Conservation (phyloP, 2,329 filamentous ascomycete genomes). For the Cordyceps pruinosa region DNA sequence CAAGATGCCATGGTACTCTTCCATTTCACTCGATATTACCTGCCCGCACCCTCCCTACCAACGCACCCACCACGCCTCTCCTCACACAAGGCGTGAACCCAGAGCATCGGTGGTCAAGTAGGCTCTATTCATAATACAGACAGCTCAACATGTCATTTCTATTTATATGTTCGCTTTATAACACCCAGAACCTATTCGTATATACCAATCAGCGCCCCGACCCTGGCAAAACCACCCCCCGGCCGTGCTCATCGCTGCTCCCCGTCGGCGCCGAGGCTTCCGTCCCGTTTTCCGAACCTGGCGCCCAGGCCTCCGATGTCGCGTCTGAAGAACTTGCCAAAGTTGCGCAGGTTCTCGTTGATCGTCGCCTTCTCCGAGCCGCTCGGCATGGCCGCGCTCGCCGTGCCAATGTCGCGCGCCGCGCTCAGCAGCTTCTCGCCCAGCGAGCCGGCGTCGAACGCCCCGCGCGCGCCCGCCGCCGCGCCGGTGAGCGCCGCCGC, state of each 20-base stretch:
- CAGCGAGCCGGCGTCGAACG: conserved; percentile 78
- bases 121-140: not conserved
- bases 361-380: conserved; percentile 60
- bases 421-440: conserved; percentile 85
- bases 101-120: not conserved
- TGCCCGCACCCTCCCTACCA: not conserved
- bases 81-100: not conserved
- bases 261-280: conserved; percentile 28
- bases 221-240: not conserved
- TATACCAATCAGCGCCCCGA: not conserved
- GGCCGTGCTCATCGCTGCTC: conserved; percentile 15
- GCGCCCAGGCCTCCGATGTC: conserved; percentile 73
- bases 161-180: not conserved
- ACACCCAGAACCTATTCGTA: not conserved
- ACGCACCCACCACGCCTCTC: no score
- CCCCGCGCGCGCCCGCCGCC: conserved; percentile 33
- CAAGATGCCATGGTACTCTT: no score
- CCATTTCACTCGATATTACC: no score
- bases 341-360: conserved; percentile 90
- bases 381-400: conserved; percentile 24
- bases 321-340: conserved; percentile 91
- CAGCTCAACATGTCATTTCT: not conserved
- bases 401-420: conserved; percentile 73
- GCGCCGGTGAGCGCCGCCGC: conserved; percentile 34
- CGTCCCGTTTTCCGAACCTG: conserved; percentile 60